Conservation (phyloP, 2,329 filamentous ascomycete genomes). For the Ophiostoma piceae region DNA sequence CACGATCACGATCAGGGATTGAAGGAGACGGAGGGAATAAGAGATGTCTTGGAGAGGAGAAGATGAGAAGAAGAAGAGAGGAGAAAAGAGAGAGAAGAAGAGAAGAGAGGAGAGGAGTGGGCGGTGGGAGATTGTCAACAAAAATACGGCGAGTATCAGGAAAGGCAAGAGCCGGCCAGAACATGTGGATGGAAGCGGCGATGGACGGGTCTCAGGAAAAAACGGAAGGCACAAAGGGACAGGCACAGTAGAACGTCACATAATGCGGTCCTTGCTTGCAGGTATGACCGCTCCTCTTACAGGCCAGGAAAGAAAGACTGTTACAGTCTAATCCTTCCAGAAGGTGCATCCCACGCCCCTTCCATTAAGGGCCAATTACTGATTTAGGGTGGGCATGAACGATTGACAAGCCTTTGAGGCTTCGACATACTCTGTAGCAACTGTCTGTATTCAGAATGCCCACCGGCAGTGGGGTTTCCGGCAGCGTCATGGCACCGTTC, state of each 20-base stretch:
- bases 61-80: not conserved
- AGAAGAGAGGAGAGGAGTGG: not conserved
- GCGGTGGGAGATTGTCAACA: constrained; percentile 12
- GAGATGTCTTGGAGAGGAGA: not conserved
- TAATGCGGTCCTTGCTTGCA: not conserved
- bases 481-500: not conserved
- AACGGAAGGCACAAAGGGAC: not conserved
- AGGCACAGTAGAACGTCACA: not conserved
- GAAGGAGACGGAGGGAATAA: not conserved
- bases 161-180: not conserved
- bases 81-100: not conserved
- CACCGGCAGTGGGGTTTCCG: not conserved
- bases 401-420: not conserved
- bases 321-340: not conserved
- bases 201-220: not conserved
- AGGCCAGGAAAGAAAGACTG: not conserved
- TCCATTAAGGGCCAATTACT: not conserved
- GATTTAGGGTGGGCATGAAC: not conserved
- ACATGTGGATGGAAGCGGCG: constrained; percentile 9
- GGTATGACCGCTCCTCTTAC: not conserved
- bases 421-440: too few species aligned
- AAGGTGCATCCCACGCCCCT: not conserved
- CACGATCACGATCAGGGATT: constrained; percentile 7
- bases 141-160: constrained; percentile 8
- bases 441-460: not conserved